Evolutionary conservation across 75 land plant species (phyloP), one percentile per base, ranked within the genome.

Genomic region (Pinus albicaulis): DNA sequence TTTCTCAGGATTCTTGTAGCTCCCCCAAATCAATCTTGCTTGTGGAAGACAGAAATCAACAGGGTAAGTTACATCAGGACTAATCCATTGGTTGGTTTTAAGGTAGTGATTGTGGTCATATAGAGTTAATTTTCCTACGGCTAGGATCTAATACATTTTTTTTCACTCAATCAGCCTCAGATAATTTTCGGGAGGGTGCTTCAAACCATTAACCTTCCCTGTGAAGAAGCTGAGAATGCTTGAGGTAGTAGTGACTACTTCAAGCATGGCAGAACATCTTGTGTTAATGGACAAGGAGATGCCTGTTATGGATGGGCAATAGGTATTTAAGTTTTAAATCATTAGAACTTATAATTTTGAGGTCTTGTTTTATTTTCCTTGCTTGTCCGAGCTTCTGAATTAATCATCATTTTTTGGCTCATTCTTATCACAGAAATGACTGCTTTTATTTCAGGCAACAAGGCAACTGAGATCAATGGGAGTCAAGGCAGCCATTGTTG

Each of bases 281-380:
- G 77, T 89, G 8, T 80, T 89, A 5, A 89, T 89, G 89, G 91
- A 89, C 57, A 89, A 89, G 69, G 91, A 89, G 63, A 89, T 89
- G 91, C 91, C 91, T 4, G 85, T 89, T 28, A 89, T 89, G 91
- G 91, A 89, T 71, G 91, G 91, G 19, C 91, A 89, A 60, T 89
- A 89, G 86, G 88, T 86, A 57, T n/a, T 36, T 5, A 26, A 19
- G 12, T 26, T 76, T 13, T 4, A 23, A 11, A 44, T 20, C 8
- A 26, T 31, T 48, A 8, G 19, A 4, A 5, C 8, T 8, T 38
- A 28, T 17, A 7, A 8, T 66, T 2, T 5, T 6, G 28, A 44
- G 7, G 48, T 44, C 34, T 56, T 56, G 59, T n/a, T 53, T 19
- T 23, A 28, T 56, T 59, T 57, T 15, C n/a, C 17, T 4, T 71